Evolutionary conservation across 176 grass and related monocot genomes (phyloP).

Genomic region (Aegilops umbellulata): DNA sequence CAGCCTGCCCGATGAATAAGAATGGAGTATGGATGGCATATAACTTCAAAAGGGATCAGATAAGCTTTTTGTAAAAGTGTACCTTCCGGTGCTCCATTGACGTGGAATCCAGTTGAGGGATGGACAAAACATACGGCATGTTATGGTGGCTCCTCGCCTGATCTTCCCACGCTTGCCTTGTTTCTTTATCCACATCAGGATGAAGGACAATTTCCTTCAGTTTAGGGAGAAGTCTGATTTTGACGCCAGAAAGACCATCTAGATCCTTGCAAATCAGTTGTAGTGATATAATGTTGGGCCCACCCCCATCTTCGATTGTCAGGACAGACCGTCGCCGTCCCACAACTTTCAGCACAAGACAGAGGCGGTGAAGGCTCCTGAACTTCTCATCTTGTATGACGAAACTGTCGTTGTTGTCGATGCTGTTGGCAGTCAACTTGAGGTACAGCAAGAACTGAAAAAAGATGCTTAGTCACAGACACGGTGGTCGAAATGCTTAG

Average conservation of each 20-base stretch:
- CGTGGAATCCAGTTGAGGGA: too few relatives aligned
- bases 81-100: too few relatives aligned
- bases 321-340: fast-evolving
- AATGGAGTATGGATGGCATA: too few relatives aligned
- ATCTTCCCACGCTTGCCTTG: background rate
- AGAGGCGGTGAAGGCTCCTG: background rate
- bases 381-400: background rate
- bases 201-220: conserved; percentile 9
- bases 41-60: too few relatives aligned
- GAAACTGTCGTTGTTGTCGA: background rate
- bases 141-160: background rate
- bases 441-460: background rate
- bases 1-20: too few relatives aligned
- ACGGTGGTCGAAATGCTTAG: background rate
- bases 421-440: background rate
- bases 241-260: background rate
- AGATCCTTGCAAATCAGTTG: background rate
- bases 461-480: background rate
- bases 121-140: background rate
- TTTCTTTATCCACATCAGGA: background rate
- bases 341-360: background rate
- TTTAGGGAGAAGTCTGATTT: background rate
- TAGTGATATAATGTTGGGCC: background rate
- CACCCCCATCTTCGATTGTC: background rate
- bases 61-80: too few relatives aligned